phyloP scores from a whole-genome alignment of 768 basidiomycete species.

The Plicaturopsis crispa region DNA sequence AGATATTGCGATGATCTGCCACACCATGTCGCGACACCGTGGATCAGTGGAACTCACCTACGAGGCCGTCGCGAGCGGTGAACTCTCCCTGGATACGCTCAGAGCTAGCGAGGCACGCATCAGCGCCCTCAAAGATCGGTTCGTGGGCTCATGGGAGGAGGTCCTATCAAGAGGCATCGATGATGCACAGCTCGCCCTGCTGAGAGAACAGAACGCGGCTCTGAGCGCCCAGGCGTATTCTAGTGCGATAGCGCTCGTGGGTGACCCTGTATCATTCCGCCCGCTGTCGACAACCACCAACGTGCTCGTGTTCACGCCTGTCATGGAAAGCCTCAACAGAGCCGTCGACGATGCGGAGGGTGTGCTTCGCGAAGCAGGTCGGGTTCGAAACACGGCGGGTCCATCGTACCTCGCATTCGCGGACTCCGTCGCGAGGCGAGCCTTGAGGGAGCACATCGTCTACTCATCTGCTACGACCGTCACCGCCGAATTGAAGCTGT shows the following conservation, averaged over 20 bases:
- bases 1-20: conserved; percentile 73
- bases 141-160: conserved; percentile 39
- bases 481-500: conserved; percentile 9
- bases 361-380: conserved; percentile 31
- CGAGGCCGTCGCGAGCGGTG: conserved; percentile 37
- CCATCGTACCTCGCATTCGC: conserved; percentile 48
- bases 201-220: conserved; percentile 30
- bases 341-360: conserved; percentile 55
- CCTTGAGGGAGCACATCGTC: conserved; percentile 35
- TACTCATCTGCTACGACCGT: conserved; percentile 23
- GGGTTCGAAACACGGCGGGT: conserved; percentile 48
- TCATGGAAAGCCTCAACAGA: conserved; percentile 46
- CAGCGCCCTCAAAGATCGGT: conserved; percentile 38
- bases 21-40: conserved; percentile 44
- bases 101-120: conserved; percentile 38
- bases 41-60: conserved; percentile 47
- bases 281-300: conserved; percentile 24
- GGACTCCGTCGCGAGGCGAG: conserved; percentile 22
- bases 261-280: conserved; percentile 26
- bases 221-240: conserved; percentile 43
- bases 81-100: conserved; percentile 30
- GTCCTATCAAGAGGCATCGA: conserved; percentile 19
- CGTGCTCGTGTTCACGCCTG: conserved; percentile 48
- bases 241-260: conserved; percentile 38
- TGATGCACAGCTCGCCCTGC: conserved; percentile 21